These are phyloP conservation scores for Trichosporon inkin DNA, from an alignment of 1,284 basidiomycete species.

Conservation along the genomic window DNA sequence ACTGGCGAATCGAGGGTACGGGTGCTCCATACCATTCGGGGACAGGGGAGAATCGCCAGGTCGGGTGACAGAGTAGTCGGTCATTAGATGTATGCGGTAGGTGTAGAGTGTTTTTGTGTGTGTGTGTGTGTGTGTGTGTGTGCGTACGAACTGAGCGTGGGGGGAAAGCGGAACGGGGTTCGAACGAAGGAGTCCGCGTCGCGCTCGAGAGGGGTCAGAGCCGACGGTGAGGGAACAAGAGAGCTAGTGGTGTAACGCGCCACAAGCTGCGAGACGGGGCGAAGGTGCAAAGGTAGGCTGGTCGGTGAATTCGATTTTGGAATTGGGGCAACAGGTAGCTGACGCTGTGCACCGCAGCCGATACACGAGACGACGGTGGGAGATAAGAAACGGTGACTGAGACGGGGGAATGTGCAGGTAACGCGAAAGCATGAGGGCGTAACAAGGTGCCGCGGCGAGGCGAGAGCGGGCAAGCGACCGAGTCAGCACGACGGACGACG, in stretches of 20 bases:
- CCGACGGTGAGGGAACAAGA: slow-evolving; percentile 5
- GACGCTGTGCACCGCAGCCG: too few relatives aligned
- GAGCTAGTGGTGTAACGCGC: not conserved
- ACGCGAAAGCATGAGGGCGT: too few relatives aligned
- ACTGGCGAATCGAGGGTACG: slow-evolving; percentile 17
- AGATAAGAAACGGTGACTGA: too few relatives aligned
- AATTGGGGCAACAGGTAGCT: too few relatives aligned
- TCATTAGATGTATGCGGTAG: slow-evolving; percentile 12
- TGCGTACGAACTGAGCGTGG: not conserved
- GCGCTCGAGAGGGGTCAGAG: slow-evolving; percentile 2
- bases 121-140: too few relatives aligned
- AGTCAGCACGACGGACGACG: too few relatives aligned
- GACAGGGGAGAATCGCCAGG: slow-evolving; percentile 21
- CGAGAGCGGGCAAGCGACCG: too few relatives aligned
- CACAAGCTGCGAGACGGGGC: not conserved
- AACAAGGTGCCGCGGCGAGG: too few relatives aligned
- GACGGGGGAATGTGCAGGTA: too few relatives aligned
- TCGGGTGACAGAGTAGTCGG: slow-evolving; percentile 24
- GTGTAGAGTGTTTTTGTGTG: slow-evolving; percentile 10
- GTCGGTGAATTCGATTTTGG: too few relatives aligned
- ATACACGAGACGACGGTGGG: too few relatives aligned
- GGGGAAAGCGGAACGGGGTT: not conserved
- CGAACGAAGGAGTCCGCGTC: slow-evolving; percentile 7
- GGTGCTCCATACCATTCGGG: slow-evolving; percentile 16
- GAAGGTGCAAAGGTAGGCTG: not conserved